Conservation (phyloP, 768 basidiomycete genomes). For the Leccinum ochraceum region DNA sequence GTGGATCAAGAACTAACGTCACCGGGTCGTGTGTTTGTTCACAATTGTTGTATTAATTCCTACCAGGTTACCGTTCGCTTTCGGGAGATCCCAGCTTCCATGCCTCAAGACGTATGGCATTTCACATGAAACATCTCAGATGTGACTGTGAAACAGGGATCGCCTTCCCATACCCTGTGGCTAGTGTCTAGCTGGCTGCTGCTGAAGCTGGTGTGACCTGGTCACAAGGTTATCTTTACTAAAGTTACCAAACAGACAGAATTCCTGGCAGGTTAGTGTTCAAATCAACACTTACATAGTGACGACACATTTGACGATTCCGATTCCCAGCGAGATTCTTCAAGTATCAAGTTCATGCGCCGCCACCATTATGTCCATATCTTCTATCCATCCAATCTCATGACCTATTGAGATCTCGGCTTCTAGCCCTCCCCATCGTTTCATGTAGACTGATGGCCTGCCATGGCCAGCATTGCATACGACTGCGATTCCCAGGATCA, state of each 20-base stretch:
- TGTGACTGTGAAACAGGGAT: not conserved
- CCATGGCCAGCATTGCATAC: not conserved
- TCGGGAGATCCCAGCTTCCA: not conserved
- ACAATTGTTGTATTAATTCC: not conserved
- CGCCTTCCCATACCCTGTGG: not conserved
- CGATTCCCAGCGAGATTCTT: not conserved
- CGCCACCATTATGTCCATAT: not conserved
- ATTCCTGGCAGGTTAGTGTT: not conserved
- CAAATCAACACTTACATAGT: not conserved
- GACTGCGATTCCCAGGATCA: not conserved
- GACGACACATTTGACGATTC: not conserved
- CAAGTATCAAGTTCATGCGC: not conserved
- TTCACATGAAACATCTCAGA: not conserved
- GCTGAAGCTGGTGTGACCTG: not conserved
- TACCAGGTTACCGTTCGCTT: not conserved
- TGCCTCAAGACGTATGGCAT: not conserved
- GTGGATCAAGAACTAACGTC: not conserved
- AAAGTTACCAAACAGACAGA: not conserved
- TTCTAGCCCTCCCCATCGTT: not conserved
- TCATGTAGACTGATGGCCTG: not conserved
- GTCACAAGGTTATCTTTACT: not conserved
- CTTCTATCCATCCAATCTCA: not conserved
- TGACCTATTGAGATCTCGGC: too few relatives aligned
- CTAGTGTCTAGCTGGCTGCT: not conserved
- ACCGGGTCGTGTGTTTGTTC: not conserved